Percentiles rank a stretch among this genome's conserved stretches.
Conservation (phyloP, 495 filamentous ascomycete species). For the Poronia punctata region DNA sequence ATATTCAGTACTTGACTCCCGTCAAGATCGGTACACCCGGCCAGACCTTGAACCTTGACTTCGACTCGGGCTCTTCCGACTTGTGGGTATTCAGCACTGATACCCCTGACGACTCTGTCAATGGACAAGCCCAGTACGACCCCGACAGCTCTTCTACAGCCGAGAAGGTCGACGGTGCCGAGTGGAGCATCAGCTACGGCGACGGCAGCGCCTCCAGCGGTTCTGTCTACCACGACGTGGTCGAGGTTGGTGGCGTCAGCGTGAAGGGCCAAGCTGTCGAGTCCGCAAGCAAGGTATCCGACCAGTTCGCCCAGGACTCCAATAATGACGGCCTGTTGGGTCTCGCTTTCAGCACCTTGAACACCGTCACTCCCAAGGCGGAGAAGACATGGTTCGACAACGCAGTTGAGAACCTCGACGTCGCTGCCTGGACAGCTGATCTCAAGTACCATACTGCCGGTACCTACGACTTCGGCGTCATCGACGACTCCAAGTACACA, state of each 20-base stretch:
- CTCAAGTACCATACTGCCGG: constrained; percentile 59
- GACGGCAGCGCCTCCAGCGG: constrained; percentile 61
- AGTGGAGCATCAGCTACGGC: constrained; percentile 63
- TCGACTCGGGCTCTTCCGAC: constrained; percentile 68
- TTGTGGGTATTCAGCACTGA: constrained; percentile 44
- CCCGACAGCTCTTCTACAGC: constrained; percentile 36
- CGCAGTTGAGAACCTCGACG: constrained; percentile 47
- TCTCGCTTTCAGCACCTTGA: constrained; percentile 64
- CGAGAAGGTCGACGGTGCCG: constrained; percentile 42
- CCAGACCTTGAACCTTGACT: constrained; percentile 55
- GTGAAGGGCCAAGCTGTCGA: constrained; percentile 61
- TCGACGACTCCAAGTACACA: constrained; percentile 56
- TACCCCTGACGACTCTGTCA: constrained; percentile 39
- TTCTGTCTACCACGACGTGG: constrained; percentile 61
- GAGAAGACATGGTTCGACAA: constrained; percentile 71
- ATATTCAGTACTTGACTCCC: constrained; percentile 57
- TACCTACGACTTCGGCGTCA: constrained; percentile 65
- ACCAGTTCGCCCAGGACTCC: constrained; percentile 49
- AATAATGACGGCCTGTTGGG: constrained; percentile 67
- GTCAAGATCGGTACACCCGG: constrained; percentile 50
- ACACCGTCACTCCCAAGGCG: constrained; percentile 53
- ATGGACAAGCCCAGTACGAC: constrained; percentile 48
- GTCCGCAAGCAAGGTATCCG: constrained; percentile 54
- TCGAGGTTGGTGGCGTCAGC: constrained; percentile 57
- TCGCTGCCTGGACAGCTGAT: constrained; percentile 58